phyloP scores from a whole-genome alignment of 371 early-diverging fungal genomes.

The Rhizopus stolonifer region DNA sequence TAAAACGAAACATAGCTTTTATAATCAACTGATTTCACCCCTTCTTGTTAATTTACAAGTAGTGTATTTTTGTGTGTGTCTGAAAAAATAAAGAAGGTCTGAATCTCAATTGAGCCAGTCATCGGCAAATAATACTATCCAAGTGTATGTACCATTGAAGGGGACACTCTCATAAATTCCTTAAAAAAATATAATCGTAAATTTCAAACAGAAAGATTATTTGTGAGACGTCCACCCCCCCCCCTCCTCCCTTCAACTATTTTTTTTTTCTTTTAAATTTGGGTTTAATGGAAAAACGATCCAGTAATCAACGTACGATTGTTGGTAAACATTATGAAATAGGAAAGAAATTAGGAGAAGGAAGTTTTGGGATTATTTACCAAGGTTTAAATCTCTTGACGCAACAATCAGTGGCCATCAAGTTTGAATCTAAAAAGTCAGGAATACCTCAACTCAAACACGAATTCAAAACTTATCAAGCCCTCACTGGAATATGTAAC shows the following conservation, averaged over 20 bases:
- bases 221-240: too few species aligned
- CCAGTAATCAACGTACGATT: constrained; percentile 45
- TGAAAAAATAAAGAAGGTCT: too few species aligned
- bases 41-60: not conserved
- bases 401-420: constrained; percentile 81
- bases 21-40: not conserved
- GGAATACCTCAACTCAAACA: constrained; percentile 89
- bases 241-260: too few species aligned
- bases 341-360: constrained; percentile 95
- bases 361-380: constrained; percentile 96
- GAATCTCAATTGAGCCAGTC: too few species aligned
- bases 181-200: too few species aligned
- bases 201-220: too few species aligned
- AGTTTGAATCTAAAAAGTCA: constrained; percentile 83
- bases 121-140: too few species aligned
- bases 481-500: constrained; percentile 63
- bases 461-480: constrained; percentile 84
- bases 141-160: too few species aligned
- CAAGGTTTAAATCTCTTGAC: constrained; percentile 84
- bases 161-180: too few species aligned
- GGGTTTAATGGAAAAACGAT: constrained; percentile 17
- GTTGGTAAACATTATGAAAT: constrained; percentile 96
- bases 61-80: too few species aligned
- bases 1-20: not conserved
- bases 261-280: constrained; percentile 5